Evolutionary conservation across 164 flowering plant genomes (phyloP).

Genomic region (Amborella trichopoda): DNA sequence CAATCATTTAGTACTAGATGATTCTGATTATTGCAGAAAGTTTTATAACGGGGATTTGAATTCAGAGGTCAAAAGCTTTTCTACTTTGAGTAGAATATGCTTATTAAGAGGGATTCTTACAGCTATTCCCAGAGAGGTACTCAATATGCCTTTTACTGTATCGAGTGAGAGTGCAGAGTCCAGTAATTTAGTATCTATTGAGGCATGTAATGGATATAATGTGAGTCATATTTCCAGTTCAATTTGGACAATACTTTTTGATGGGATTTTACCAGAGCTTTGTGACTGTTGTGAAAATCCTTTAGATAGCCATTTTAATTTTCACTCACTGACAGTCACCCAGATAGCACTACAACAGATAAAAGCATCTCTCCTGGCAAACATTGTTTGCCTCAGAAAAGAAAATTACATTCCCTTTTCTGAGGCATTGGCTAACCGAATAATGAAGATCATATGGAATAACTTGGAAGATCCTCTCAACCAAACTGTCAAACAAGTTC

Average conservation of each 20-base stretch:
- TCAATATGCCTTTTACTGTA: slow-evolving; percentile 30
- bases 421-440: slow-evolving; percentile 50
- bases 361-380: slow-evolving; percentile 52
- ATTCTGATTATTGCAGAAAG: no score
- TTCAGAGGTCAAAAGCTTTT: slow-evolving; percentile 33
- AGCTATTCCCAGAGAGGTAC: slow-evolving; percentile 62
- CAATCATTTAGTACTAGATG: no score
- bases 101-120: slow-evolving; percentile 93
- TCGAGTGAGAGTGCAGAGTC: slow-evolving; percentile 7
- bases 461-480: slow-evolving; percentile 95
- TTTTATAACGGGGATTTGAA: slow-evolving; percentile 40
- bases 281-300: slow-evolving; percentile 83
- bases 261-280: slow-evolving; percentile 87
- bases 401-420: slow-evolving; percentile 53
- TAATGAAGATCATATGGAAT: slow-evolving; percentile 85
- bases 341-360: slow-evolving; percentile 97
- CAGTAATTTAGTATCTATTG: not conserved
- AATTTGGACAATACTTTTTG: slow-evolving; percentile 62
- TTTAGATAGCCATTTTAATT: slow-evolving; percentile 85
- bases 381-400: slow-evolving; percentile 19
- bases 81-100: slow-evolving; percentile 68
- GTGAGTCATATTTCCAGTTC: no score
- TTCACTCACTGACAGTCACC: slow-evolving; percentile 85
- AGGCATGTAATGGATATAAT: no score
- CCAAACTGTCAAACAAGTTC: slow-evolving; percentile 98